Evolutionary conservation across 2,329 filamentous ascomycete genomes (phyloP), one percentile per base, ranked within the genome.

Genomic region (Sarocladium brachiariae): DNA sequence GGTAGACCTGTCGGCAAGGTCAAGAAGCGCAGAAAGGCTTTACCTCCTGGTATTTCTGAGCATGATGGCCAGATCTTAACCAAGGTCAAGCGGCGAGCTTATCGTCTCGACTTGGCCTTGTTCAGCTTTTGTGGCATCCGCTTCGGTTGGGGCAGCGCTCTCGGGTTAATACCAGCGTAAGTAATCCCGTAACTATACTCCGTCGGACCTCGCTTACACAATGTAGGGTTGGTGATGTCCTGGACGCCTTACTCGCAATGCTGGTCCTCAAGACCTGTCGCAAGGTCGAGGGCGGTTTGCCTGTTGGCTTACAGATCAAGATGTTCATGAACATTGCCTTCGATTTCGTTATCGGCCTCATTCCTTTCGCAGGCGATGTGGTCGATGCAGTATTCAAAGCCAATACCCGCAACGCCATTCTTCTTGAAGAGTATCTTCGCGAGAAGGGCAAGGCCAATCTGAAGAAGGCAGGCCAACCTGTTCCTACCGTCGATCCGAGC

Each of bases 91-190:
- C 80, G 86, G 59, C 79, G 86, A 52, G 90, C 93, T 30, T 95
- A 96, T 69, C 78, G 82, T 33, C 80, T 96, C 23, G 93, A 97
- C 67, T 86, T 89, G 74, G 81, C 79, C 51, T 78, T 96, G 5
- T 95, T 92, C 72, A 90, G 80, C 61, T 80, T 89, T 62, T 80
- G 86, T 56, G 89, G 90, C 38, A 77, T 95, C 53, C 81, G 84
- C 52, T 91, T 97, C 63, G 93, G 93, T 50, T 96, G 90, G 89
- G 82, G 87, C 49, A 87, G 85, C 59, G 79, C 96, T 52, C 88
- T 97, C 59, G 93, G 85, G 13, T 64, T 97, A 7, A 68, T 97
- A 50, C 93, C 93, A 58, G 80, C 80, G 80, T 89, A 77, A 76
- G 87, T 78, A 11, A 41, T 21, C 8, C 4, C n/a, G 16, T 13